Evolutionary conservation across 257 asterid species (phyloP).

Genomic region (Fraxinus quadrangulata): DNA sequence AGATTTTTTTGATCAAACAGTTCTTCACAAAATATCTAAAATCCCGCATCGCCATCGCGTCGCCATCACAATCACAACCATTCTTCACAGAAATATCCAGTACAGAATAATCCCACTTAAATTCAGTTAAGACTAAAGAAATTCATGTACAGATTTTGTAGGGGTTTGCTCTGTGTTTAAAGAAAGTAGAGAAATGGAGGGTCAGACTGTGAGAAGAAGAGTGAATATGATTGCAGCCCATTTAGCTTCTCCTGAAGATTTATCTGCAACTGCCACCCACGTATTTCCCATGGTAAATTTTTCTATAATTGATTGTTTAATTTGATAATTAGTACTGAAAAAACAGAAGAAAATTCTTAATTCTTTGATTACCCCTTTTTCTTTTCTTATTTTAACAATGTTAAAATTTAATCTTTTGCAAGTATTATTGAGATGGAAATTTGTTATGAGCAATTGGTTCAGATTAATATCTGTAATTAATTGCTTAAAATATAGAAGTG

Average conservation of each 20-base stretch:
- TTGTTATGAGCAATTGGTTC: not conserved
- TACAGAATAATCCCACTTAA: constrained; percentile 18
- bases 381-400: not conserved
- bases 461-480: too few relatives aligned
- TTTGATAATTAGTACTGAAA: not conserved
- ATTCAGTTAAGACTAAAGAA: constrained; percentile 17
- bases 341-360: not conserved
- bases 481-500: not conserved
- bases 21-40: constrained; percentile 36
- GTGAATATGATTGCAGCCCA: constrained; percentile 58
- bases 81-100: constrained; percentile 24
- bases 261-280: constrained; percentile 69
- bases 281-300: constrained; percentile 66
- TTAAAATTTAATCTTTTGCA: too few relatives aligned
- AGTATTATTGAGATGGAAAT: not conserved
- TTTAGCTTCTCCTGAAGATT: constrained; percentile 56
- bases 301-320: not conserved
- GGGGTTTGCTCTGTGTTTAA: not conserved
- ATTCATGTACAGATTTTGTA: not conserved
- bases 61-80: constrained; percentile 9
- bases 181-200: constrained; percentile 53
- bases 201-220: constrained; percentile 56
- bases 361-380: not conserved
- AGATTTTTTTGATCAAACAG: not conserved
- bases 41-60: constrained; percentile 7